Percentiles rank a stretch among this genome's conserved stretches.
Conservation (phyloP, 768 basidiomycete species). For the Leccinum ochraceum region DNA sequence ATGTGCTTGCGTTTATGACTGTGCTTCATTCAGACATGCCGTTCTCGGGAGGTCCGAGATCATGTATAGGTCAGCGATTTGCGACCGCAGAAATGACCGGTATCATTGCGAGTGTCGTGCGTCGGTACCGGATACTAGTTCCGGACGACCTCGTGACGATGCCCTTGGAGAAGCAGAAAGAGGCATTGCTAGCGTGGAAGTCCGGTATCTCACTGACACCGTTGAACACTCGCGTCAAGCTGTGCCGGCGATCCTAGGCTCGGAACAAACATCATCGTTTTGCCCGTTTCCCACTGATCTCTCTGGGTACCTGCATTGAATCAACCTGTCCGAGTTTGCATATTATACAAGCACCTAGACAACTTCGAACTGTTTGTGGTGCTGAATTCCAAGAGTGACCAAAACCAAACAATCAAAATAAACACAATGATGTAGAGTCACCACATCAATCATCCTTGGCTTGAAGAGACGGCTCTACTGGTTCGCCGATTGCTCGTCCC, state of each 20-base stretch:
- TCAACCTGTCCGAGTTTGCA: background rate
- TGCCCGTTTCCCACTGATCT: background rate
- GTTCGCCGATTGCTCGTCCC: slow-evolving; percentile 17
- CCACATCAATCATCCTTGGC: background rate
- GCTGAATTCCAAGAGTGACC: background rate
- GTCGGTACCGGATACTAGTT: slow-evolving; percentile 41
- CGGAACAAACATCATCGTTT: background rate
- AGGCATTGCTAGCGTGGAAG: slow-evolving; percentile 38
- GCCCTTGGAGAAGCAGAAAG: slow-evolving; percentile 36
- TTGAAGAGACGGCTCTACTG: slow-evolving; percentile 1
- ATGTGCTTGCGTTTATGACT: background rate
- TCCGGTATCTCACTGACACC: slow-evolving; percentile 40
- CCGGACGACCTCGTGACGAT: slow-evolving; percentile 36
- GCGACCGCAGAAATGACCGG: slow-evolving; percentile 43
- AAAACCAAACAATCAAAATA: background rate
- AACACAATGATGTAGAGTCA: background rate
- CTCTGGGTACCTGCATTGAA: background rate
- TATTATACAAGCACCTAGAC: background rate
- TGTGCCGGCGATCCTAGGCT: slow-evolving; percentile 20
- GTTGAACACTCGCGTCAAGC: slow-evolving; percentile 25
- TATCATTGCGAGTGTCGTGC: slow-evolving; percentile 45
- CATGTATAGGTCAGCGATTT: slow-evolving; percentile 53
- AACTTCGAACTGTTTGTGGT: background rate
- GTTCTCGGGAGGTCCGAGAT: slow-evolving; percentile 46
- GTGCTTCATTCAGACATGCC: slow-evolving; percentile 36